A percentile compares a stretch with the other conserved stretches of the same genome.
Conservation (phyloP, 1,284 basidiomycete genomes). For the Apiotrichum mycotoxinovorans region DNA sequence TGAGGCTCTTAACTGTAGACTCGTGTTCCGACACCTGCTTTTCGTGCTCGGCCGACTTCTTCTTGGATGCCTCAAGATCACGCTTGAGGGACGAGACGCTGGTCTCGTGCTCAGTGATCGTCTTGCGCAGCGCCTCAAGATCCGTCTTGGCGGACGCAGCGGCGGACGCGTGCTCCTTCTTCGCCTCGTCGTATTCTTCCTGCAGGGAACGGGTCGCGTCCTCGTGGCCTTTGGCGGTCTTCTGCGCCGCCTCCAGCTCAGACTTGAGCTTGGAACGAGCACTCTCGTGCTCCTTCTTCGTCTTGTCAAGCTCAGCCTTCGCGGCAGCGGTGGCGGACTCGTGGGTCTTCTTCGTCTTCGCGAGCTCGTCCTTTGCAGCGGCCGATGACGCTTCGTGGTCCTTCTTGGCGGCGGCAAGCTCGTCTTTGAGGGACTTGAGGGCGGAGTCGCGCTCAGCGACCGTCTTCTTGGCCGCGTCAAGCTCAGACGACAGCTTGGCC, state of each 20-base stretch:
- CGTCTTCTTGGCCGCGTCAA: neutral
- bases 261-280: neutral
- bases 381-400: neutral
- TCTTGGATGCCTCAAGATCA: slow-evolving; percentile 12
- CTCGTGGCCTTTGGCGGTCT: slow-evolving; percentile 3
- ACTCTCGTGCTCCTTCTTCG: neutral
- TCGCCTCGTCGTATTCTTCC: slow-evolving; percentile 4
- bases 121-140: slow-evolving; percentile 4
- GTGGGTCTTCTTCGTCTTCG: slow-evolving; percentile 4
- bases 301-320: neutral
- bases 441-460: slow-evolving; percentile 4
- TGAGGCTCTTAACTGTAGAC: slow-evolving; percentile 5
- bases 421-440: slow-evolving; percentile 2
- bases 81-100: slow-evolving; percentile 1
- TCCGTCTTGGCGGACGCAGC: neutral
- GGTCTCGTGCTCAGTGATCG: slow-evolving; percentile 6
- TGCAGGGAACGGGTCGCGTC: slow-evolving; percentile 1
- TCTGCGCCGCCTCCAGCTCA: slow-evolving; percentile 1
- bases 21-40: slow-evolving; percentile 6
- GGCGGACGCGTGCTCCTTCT: neutral
- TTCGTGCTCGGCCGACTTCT: slow-evolving; percentile 8
- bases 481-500: slow-evolving; percentile 6
- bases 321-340: neutral
- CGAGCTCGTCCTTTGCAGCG: slow-evolving; percentile 4
- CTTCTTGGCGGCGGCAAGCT: neutral